Percentiles rank a stretch among this genome's conserved stretches.
phyloP scores from a whole-genome alignment of 2,329 filamentous ascomycete genomes.

The Sclerotinia trifoliorum region DNA sequence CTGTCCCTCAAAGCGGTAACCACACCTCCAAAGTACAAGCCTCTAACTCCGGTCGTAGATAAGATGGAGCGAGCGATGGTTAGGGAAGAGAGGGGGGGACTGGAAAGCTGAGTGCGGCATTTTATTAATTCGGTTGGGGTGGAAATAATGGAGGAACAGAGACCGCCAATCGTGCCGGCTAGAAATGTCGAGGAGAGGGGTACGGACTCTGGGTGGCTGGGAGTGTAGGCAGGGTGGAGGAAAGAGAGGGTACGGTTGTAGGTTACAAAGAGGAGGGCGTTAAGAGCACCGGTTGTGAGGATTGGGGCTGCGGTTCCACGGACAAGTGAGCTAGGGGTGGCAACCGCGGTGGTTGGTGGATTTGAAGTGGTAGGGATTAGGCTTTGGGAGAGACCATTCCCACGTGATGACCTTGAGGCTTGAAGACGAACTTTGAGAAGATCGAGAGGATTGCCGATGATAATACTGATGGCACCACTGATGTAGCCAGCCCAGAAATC shows the following conservation, averaged over 20 bases:
- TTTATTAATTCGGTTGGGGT: conserved; percentile 90
- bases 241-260: conserved; percentile 80
- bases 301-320: conserved; percentile 80
- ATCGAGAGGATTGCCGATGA: conserved; percentile 85
- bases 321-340: conserved; percentile 45
- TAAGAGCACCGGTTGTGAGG: conserved; percentile 85
- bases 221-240: conserved; percentile 48
- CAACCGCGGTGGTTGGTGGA: conserved; percentile 40
- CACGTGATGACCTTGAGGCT: conserved; percentile 47
- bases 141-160: conserved; percentile 82
- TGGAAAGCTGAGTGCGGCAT: conserved; percentile 74
- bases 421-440: conserved; percentile 79
- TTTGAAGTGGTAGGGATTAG: conserved; percentile 25
- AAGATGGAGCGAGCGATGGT: conserved; percentile 62
- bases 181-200: conserved; percentile 68
- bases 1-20: conserved; percentile 82
- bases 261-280: conserved; percentile 83
- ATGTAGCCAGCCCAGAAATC: conserved; percentile 95
- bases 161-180: conserved; percentile 76
- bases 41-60: conserved; percentile 58
- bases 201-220: conserved; percentile 31
- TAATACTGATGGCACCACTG: conserved; percentile 79
- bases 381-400: conserved; percentile 4
- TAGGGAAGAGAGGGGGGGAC: conserved; percentile 46
- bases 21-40: conserved; percentile 76